A percentile compares a stretch with the other conserved stretches of the same genome.
Evolutionary conservation across 768 basidiomycete genomes (phyloP).

Genomic region (Sporobolomyces pararoseus): DNA sequence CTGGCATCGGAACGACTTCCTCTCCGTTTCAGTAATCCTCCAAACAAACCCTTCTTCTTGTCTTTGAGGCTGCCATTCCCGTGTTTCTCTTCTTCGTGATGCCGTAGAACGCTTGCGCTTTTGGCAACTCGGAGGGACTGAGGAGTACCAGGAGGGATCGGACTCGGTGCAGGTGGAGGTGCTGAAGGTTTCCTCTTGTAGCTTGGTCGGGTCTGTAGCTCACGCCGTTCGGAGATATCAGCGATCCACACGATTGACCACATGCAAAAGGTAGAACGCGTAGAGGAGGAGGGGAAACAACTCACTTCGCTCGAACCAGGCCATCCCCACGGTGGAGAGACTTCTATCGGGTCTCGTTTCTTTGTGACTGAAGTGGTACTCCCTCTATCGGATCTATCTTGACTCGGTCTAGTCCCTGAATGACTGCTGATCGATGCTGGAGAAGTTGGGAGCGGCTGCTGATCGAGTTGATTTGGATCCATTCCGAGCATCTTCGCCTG

Average conservation of each 20-base stretch:
- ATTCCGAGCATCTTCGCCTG: conserved; percentile 41
- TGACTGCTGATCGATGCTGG: not conserved
- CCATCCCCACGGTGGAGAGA: conserved; percentile 21
- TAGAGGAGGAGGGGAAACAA: not conserved
- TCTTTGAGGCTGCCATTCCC: conserved; percentile 1
- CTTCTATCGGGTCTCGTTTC: conserved; percentile 2
- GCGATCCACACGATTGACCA: no score
- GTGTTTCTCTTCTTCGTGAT: conserved; percentile 1
- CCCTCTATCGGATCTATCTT: conserved; percentile 9
- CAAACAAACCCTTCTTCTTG: conserved; percentile 31
- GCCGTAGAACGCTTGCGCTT: conserved; percentile 22
- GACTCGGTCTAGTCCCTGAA: not conserved
- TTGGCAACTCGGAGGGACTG: conserved; percentile 9
- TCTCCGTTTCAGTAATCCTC: conserved; percentile 28
- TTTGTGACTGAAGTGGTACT: not conserved
- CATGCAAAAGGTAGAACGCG: not conserved
- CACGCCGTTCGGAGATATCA: no score
- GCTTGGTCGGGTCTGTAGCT: not conserved
- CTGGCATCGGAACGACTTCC: conserved; percentile 16
- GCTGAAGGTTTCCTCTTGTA: conserved; percentile 16
- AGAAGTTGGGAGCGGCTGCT: conserved; percentile 3
- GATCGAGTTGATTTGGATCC: not conserved
- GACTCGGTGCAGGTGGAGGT: not conserved
- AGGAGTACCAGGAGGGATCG: not conserved
- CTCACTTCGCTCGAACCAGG: conserved; percentile 20